These are phyloP conservation scores for Kandelia obovata DNA, from an alignment of 345 rosid genomes.

Conservation along the genomic window DNA sequence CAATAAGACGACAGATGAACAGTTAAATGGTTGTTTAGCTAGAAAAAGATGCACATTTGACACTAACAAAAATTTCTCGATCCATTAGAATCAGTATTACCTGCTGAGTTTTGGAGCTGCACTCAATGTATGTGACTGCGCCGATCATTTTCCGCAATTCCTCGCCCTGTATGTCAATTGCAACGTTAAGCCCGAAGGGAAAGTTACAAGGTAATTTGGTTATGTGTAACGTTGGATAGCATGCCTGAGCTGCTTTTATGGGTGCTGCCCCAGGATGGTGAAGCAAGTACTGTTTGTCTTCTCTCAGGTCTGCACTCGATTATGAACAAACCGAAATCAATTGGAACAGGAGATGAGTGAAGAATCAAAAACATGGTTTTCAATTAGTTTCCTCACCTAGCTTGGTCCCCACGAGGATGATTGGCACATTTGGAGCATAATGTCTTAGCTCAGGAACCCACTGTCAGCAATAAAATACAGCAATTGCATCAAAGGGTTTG, in stretches of 20 bases:
- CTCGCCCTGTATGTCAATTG: conserved; percentile 47
- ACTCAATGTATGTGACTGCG: conserved; percentile 64
- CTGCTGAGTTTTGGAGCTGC: conserved; percentile 88
- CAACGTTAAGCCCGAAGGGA: conserved; percentile 11
- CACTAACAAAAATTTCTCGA: too few relatives aligned
- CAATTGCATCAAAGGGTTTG: background rate
- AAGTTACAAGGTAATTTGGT: background rate
- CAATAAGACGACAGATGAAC: too few relatives aligned
- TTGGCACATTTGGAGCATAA: conserved; percentile 69
- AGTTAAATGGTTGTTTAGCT: too few relatives aligned
- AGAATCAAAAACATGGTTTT: too few relatives aligned
- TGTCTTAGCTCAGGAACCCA: conserved; percentile 80
- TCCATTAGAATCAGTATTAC: conserved; percentile 14
- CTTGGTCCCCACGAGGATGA: conserved; percentile 78
- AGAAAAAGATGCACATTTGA: too few relatives aligned
- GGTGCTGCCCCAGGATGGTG: conserved; percentile 63
- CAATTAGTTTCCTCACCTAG: conserved; percentile 38
- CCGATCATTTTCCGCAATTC: conserved; percentile 70
- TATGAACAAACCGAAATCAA: background rate
- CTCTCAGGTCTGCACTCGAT: conserved; percentile 54
- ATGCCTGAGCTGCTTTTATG: conserved; percentile 62
- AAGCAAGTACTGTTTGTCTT: conserved; percentile 51
- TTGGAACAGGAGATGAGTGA: background rate
- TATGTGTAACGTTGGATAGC: conserved; percentile 2
- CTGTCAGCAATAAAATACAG: conserved; percentile 28